Evolutionary conservation across 768 basidiomycete genomes (phyloP).

Genomic region (Pleurotus cornucopiae): DNA sequence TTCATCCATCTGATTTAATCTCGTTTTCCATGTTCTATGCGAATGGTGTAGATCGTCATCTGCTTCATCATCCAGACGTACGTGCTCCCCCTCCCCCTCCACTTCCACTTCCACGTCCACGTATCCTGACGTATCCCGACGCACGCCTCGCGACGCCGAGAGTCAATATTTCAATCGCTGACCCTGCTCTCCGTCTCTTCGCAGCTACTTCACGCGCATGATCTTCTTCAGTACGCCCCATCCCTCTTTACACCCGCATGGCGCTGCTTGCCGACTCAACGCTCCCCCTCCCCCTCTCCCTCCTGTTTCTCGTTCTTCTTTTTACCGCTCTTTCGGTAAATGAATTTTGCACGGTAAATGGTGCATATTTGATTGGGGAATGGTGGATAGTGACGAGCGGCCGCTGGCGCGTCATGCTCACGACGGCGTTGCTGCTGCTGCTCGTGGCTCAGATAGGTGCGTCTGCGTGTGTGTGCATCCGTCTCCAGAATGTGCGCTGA

Average conservation of each 20-base stretch:
- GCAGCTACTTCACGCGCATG: not conserved
- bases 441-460: too few species aligned
- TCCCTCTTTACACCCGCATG: not conserved
- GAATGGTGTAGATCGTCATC: not conserved
- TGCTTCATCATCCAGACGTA: not conserved
- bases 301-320: too few species aligned
- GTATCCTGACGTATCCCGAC: not conserved
- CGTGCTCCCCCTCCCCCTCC: not conserved
- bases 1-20: too few species aligned
- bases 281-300: not conserved
- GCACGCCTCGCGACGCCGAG: too few species aligned
- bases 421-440: not conserved
- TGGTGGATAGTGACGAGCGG: not conserved
- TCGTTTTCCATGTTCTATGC: not conserved
- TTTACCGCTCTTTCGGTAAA: too few species aligned
- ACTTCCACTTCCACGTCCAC: not conserved
- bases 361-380: not conserved
- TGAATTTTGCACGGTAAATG: too few species aligned
- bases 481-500: not conserved
- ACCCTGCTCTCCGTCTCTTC: not conserved
- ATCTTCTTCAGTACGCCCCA: not conserved
- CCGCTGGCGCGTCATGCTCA: not conserved
- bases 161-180: not conserved
- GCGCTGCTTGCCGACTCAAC: not conserved
- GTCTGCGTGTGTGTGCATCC: not conserved